A percentile compares a stretch with the other conserved stretches of the same genome.
phyloP scores from a whole-genome alignment of 148 eudicot species.

The Arctostaphylos glauca region DNA sequence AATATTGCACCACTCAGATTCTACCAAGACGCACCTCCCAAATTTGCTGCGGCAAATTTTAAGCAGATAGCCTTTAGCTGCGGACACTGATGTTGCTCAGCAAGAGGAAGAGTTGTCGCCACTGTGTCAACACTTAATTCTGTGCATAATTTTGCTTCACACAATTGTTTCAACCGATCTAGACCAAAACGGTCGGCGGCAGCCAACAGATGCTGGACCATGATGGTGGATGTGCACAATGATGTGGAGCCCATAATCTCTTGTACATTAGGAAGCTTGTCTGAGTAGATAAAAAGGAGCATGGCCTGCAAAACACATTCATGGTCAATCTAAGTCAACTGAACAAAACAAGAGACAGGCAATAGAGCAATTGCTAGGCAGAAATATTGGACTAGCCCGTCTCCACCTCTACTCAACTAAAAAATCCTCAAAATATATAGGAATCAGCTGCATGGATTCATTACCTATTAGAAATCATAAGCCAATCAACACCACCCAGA shows the following conservation, averaged over 20 bases:
- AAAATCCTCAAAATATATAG: too few relatives aligned
- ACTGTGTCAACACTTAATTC: slow-evolving; percentile 68
- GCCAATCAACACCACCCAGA: too few relatives aligned
- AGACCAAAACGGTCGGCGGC: slow-evolving; percentile 92
- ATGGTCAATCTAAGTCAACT: slow-evolving; percentile 9
- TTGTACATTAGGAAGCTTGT: slow-evolving; percentile 58
- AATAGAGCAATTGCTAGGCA: background rate
- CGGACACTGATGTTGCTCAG: slow-evolving; percentile 76
- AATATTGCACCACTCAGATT: slow-evolving; percentile 50
- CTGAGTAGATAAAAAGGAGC: slow-evolving; percentile 73
- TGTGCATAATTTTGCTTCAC: slow-evolving; percentile 78
- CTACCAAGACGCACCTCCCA: slow-evolving; percentile 90
- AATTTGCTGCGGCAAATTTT: slow-evolving; percentile 81
- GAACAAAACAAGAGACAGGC: background rate
- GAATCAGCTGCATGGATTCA: too few relatives aligned
- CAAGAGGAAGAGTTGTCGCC: slow-evolving; percentile 76
- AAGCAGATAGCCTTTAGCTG: slow-evolving; percentile 80
- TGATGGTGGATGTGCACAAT: slow-evolving; percentile 42
- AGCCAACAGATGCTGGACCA: slow-evolving; percentile 90
- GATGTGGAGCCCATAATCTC: slow-evolving; percentile 60
- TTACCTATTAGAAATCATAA: too few relatives aligned
- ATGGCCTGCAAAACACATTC: slow-evolving; percentile 56
- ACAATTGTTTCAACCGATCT: slow-evolving; percentile 67
- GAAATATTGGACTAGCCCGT: background rate
- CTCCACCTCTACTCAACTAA: background rate